These are phyloP conservation scores for Dovyalis caffra DNA, from an alignment of 345 rosid species.

Conservation along the genomic window DNA sequence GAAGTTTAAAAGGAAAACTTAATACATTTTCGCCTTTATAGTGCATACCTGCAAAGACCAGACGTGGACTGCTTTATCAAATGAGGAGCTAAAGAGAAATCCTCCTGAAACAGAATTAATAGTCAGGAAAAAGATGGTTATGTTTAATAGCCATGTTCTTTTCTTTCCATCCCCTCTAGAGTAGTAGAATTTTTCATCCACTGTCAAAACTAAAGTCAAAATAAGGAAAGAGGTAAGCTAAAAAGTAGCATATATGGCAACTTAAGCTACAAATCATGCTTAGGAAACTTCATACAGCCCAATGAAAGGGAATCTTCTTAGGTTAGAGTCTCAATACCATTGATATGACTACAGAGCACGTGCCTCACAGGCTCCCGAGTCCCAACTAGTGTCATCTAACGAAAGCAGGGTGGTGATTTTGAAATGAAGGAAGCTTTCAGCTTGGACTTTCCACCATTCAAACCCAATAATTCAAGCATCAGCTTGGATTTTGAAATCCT, in stretches of 20 bases:
- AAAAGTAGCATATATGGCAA: background rate
- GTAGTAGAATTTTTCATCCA: background rate
- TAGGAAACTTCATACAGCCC: background rate
- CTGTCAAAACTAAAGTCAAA: background rate
- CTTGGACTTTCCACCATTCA: slow-evolving; percentile 2
- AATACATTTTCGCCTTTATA: slow-evolving; percentile 8
- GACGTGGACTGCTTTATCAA: slow-evolving; percentile 68
- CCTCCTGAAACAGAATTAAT: slow-evolving; percentile 54
- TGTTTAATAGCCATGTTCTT: background rate
- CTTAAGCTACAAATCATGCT: background rate
- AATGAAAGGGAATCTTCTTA: background rate
- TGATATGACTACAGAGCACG: background rate
- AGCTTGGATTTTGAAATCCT: no score
- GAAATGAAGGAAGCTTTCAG: background rate
- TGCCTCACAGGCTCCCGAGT: background rate
- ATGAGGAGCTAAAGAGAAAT: slow-evolving; percentile 78
- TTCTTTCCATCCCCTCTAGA: background rate
- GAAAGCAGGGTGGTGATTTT: background rate
- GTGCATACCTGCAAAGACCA: slow-evolving; percentile 85
- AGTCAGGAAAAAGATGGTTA: slow-evolving; percentile 19
- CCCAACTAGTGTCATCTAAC: background rate
- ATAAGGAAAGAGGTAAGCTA: background rate
- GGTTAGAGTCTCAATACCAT: background rate
- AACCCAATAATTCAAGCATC: no score
- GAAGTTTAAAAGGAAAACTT: background rate